Evolutionary conservation across 2,329 filamentous ascomycete species (phyloP), one percentile per base, ranked within the genome.

Genomic region (Mycosphaerella sp.): DNA sequence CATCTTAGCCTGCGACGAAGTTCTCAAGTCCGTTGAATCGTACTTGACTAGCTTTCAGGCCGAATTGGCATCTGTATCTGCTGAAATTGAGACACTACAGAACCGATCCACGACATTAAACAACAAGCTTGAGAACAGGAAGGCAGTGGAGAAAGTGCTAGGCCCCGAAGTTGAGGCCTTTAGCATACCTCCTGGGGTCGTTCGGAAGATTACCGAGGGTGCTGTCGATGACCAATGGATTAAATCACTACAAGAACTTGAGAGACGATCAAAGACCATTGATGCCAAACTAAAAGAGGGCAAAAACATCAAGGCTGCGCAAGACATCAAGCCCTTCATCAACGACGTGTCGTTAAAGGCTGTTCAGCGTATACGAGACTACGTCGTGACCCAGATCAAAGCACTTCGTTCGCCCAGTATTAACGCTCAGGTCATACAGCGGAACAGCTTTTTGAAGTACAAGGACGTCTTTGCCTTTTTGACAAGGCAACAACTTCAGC

Each of bases 351-450:
- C 85, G 16, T 80, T 86, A 49, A 95, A 93, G 74, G 91, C 90
- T n/a, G 77, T 95, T 25, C 89, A 96, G 70, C 82, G 93, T 50
- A 95, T 97, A 68, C 81, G 94, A 52, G 93, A 98, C 68, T 94
- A 95, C 64, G 78, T 98, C 34, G 93, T 98, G 10, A 81, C 87
- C 13, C 91, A 97, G 68, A 93, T 98, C 67, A 95, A 95, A 70
- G 88, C 90, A 4, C 75, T 98, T 46, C 82, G 93, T 50, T 95
- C 91, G 21, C 93, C 93, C 12, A 93, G 91, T 63, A 95, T 97
- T 68, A 97, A 98, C 68, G 89, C 91, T 2, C 93, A 98, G 67
- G 86, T 97, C 51, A 90, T 98, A 43, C 93, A 98, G 67, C 89
- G 96, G 64, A 88, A 95, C 65, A 87, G 85, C 53, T 89, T 98